Percentiles rank a stretch among this genome's conserved stretches.
These are phyloP conservation scores for Saccharum spontaneum DNA, from an alignment of 176 grass and related monocot species.

Conservation along the genomic window DNA sequence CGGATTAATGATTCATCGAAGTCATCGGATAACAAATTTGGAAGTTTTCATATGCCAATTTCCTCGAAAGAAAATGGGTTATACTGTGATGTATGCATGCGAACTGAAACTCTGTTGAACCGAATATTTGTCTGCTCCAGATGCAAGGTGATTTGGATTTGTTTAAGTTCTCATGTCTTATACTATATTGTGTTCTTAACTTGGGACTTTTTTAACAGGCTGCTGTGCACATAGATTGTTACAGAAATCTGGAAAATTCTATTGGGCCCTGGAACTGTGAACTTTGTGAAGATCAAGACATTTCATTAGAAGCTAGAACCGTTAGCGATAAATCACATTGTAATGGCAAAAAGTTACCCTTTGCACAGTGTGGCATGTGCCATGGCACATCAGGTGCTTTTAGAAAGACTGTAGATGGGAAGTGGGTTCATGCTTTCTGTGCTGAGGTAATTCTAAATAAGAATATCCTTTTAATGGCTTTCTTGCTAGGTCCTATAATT, in stretches of 20 bases:
- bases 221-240: slow-evolving; percentile 95
- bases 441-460: slow-evolving; percentile 75
- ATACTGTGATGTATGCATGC: slow-evolving; percentile 81
- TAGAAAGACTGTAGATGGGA: slow-evolving; percentile 73
- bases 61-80: slow-evolving; percentile 76
- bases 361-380: slow-evolving; percentile 67
- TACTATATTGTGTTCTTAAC: slow-evolving; percentile 26
- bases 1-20: slow-evolving; percentile 61
- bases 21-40: slow-evolving; percentile 53
- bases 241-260: slow-evolving; percentile 61
- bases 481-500: background rate
- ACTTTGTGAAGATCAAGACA: slow-evolving; percentile 73
- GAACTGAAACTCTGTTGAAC: slow-evolving; percentile 78
- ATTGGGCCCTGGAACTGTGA: slow-evolving; percentile 93
- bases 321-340: slow-evolving; percentile 45
- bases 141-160: slow-evolving; percentile 71
- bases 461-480: slow-evolving; percentile 11
- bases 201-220: slow-evolving; percentile 52
- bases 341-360: slow-evolving; percentile 32
- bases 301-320: slow-evolving; percentile 37
- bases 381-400: slow-evolving; percentile 82
- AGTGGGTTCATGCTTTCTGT: slow-evolving; percentile 98
- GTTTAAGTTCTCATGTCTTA: slow-evolving; percentile 17
- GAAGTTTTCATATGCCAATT: slow-evolving; percentile 77
- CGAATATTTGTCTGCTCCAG: slow-evolving; percentile 93